Conservation (phyloP, 2,329 filamentous ascomycete species). For the Pseudovirgaria hyperparasitica region DNA sequence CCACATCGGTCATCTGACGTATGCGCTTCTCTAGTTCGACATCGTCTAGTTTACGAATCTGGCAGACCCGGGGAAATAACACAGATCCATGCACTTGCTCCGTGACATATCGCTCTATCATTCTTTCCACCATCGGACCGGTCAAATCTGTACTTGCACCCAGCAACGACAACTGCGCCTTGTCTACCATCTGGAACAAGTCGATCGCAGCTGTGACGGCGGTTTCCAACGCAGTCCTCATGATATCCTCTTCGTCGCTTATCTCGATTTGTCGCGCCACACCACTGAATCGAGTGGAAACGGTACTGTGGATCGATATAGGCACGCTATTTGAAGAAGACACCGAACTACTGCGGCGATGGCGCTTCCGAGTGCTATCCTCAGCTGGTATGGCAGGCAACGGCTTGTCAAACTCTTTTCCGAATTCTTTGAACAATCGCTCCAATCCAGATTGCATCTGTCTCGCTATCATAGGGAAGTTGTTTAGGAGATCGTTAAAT, state of each 20-base stretch:
- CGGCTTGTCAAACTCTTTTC: slow-evolving; percentile 70
- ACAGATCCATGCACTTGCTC: slow-evolving; percentile 81
- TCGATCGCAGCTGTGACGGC: slow-evolving; percentile 91
- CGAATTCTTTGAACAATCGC: slow-evolving; percentile 80
- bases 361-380: slow-evolving; percentile 17
- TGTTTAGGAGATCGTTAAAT: slow-evolving; percentile 78
- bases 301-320: slow-evolving; percentile 23
- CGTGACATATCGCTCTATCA: slow-evolving; percentile 89
- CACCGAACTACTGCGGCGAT: slow-evolving; percentile 11
- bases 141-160: slow-evolving; percentile 90
- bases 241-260: slow-evolving; percentile 82
- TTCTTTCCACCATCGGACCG: slow-evolving; percentile 76
- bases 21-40: slow-evolving; percentile 81
- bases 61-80: slow-evolving; percentile 70
- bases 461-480: slow-evolving; percentile 88
- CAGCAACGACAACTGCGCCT: slow-evolving; percentile 82
- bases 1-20: slow-evolving; percentile 82
- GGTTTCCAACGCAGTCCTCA: slow-evolving; percentile 79
- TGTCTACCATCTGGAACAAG: slow-evolving; percentile 89
- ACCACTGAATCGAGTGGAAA: slow-evolving; percentile 22
- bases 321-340: slow-evolving; percentile 23
- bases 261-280: slow-evolving; percentile 42
- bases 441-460: slow-evolving; percentile 94
- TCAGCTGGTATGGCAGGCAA: slow-evolving; percentile 55
- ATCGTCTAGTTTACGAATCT: slow-evolving; percentile 69